phyloP scores from a whole-genome alignment of 2,329 filamentous ascomycete species.

The Lasiodiplodia sp. region DNA sequence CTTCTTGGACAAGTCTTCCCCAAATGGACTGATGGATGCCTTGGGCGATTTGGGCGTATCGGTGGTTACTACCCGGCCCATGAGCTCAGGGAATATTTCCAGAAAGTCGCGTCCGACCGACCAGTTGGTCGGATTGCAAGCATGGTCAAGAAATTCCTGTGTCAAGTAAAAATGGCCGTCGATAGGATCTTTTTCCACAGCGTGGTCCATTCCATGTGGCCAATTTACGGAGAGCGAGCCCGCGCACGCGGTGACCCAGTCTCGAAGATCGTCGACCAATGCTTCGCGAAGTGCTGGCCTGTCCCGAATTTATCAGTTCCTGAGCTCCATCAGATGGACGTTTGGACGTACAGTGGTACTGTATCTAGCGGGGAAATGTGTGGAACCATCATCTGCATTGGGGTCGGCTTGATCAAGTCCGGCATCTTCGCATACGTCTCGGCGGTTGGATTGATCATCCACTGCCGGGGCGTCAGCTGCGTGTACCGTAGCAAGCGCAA shows the following conservation, averaged over 20 bases:
- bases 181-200: slow-evolving; percentile 12
- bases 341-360: slow-evolving; percentile 18
- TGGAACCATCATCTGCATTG: slow-evolving; percentile 29
- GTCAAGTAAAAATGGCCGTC: slow-evolving; percentile 22
- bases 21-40: neutral
- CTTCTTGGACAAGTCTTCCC: slow-evolving; percentile 8
- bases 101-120: slow-evolving; percentile 13
- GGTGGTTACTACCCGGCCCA: neutral
- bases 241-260: slow-evolving; percentile 26
- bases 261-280: slow-evolving; percentile 23
- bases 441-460: slow-evolving; percentile 29
- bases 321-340: neutral
- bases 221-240: slow-evolving; percentile 25
- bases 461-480: slow-evolving; percentile 17
- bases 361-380: slow-evolving; percentile 25
- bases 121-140: slow-evolving; percentile 7
- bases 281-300: slow-evolving; percentile 25
- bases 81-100: slow-evolving; percentile 16
- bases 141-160: slow-evolving; percentile 13
- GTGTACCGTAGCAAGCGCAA: neutral
- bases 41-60: neutral
- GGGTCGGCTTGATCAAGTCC: slow-evolving; percentile 27
- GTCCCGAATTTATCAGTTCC: neutral
- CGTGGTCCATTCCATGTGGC: slow-evolving; percentile 20
- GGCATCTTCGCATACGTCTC: slow-evolving; percentile 28